Base-by-base conservation (phyloP, 2,329 filamentous ascomycete genomes). In the Colletotrichum trifolii region DNA sequence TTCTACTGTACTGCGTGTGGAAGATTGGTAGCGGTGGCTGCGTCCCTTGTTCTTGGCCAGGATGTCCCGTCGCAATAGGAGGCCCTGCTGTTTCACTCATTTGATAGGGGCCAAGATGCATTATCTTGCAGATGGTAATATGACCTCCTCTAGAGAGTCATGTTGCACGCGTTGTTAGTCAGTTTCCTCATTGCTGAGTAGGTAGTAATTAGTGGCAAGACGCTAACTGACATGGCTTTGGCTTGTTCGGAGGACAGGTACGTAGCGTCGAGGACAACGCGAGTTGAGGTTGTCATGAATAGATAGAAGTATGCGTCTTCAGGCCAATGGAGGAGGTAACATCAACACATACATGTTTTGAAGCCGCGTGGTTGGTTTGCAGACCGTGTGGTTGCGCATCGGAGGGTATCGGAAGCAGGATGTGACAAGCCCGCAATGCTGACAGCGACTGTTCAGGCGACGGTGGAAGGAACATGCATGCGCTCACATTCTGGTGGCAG, bases 401-500 rank as follows among this genome's bases (percentile, higher is more conserved):
- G 52, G 17, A 25, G 25, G 25, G 33, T 10, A 55, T 46, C 45
- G 17, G n/a, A 34, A 55, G 25, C 42, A 45, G 8, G 42, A 45
- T 6, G 10, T 8, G 15, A n/a, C 42, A 45, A 15, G 42, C 2
- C 13, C n/a, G 42, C 11, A n/a, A 12, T 12, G 54, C 35, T 15
- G 42, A 25, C 25, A 49, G 46, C 45, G 45, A 42, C 4, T 17
- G 46, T 42, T 12, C 12, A 38, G 13, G 25, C 13, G 43, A 33
- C 35, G 56, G 46, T 25, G 47, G 39, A 45, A 38, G 42, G 56
- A 47, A 52, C 10, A 59, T 52, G 56, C 47, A 43, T 57, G 56
- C n/a, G n/a, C 45, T 59, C 56, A 52, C 56, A 59, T 59, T 39
- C 38, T 40, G 35, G 13, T 52, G 48, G n/a, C n/a, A 25, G 25